Percentiles rank a stretch among this genome's conserved stretches.
Evolutionary conservation across 176 grass and related monocot species (phyloP).

Genomic region (Phyllostachys edulis): DNA sequence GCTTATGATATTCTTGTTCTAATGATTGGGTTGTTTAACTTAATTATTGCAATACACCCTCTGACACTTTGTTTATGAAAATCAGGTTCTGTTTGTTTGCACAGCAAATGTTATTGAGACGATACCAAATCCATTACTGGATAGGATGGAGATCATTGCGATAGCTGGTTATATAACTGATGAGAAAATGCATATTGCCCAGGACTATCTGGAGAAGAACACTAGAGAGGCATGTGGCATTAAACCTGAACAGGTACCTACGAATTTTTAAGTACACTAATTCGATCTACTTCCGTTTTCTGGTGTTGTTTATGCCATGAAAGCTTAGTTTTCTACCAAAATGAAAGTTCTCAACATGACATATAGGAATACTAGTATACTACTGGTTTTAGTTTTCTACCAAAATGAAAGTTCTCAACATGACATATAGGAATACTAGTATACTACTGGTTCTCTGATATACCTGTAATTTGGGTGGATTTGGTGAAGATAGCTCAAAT

Average conservation of each 20-base stretch:
- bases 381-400: too few relatives aligned
- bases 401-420: constrained; percentile 11
- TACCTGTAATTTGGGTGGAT: not conserved
- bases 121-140: constrained; percentile 94
- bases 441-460: not conserved
- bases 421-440: constrained; percentile 4
- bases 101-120: constrained; percentile 94
- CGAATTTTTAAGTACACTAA: not conserved
- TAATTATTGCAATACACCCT: constrained; percentile 11
- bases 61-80: constrained; percentile 43
- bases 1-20: constrained; percentile 26
- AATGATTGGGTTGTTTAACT: not conserved
- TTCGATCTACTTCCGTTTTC: constrained; percentile 4
- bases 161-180: constrained; percentile 99
- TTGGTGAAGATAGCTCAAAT: not conserved
- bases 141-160: constrained; percentile 97
- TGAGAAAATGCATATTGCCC: constrained; percentile 97
- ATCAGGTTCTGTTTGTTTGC: constrained; percentile 95
- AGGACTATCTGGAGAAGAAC: constrained; percentile 90
- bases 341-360: constrained; percentile 15
- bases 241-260: constrained; percentile 78
- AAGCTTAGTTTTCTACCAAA: constrained; percentile 5
- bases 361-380: not conserved
- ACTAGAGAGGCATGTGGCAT: constrained; percentile 86
- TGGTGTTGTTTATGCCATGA: not conserved